These are phyloP conservation scores for Monosporascus cannonballus DNA, from an alignment of 2,329 filamentous ascomycete genomes.

Conservation along the genomic window DNA sequence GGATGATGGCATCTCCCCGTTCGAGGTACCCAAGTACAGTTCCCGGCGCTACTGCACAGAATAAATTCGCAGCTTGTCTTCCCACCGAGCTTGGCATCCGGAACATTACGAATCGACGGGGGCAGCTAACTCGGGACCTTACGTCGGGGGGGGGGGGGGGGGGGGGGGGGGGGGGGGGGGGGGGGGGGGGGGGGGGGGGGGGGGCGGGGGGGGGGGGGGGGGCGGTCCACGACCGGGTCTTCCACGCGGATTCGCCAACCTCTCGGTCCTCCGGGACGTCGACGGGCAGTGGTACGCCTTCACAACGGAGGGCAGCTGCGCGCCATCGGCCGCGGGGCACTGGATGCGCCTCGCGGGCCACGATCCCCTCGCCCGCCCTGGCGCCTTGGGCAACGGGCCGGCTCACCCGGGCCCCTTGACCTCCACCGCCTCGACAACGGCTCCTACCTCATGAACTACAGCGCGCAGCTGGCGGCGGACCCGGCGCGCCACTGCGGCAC, in stretches of 20 bases:
- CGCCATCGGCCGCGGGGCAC: constrained; percentile 39
- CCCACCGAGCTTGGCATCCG: no score
- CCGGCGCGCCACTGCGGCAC: constrained; percentile 40
- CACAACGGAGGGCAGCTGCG: constrained; percentile 44
- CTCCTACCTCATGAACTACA: constrained; percentile 57
- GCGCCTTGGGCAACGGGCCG: constrained; percentile 47
- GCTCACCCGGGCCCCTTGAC: constrained; percentile 56
- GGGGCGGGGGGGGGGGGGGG: no score
- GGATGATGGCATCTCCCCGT: no score
- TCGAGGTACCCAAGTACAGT: no score
- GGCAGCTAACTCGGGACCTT: no score
- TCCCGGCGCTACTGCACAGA: no score
- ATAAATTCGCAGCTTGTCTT: no score
- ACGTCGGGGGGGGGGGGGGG: no score
- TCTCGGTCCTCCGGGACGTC: constrained; percentile 40
- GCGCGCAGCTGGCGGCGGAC: constrained; percentile 36
- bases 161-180: no score
- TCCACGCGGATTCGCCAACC: constrained; percentile 46
- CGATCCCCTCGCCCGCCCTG: constrained; percentile 49
- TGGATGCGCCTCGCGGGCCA: constrained; percentile 37
- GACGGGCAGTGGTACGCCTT: constrained; percentile 53
- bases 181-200: no score
- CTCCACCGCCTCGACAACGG: constrained; percentile 43
- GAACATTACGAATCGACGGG: no score
- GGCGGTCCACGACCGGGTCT: constrained; percentile 11